phyloP scores from a whole-genome alignment of 1,139 yeast genomes.

The Saccharomycopsis phalli region DNA sequence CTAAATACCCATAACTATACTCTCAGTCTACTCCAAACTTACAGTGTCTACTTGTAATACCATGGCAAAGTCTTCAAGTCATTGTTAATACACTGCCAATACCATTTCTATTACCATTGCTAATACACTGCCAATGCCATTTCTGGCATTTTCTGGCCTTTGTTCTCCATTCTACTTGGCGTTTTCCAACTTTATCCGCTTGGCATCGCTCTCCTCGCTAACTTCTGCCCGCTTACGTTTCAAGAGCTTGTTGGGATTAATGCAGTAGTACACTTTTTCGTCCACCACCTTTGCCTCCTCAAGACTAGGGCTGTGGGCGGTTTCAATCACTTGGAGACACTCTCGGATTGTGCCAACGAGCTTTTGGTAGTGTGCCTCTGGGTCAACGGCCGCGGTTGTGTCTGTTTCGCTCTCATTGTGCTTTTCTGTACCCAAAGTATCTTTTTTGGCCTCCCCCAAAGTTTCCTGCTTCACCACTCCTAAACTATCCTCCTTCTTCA shows the following conservation, averaged over 20 bases:
- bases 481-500: slow-evolving; percentile 20
- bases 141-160: too few relatives aligned
- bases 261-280: slow-evolving; percentile 51
- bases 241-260: slow-evolving; percentile 47
- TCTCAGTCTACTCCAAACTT: too few relatives aligned
- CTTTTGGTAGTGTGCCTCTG: slow-evolving; percentile 29
- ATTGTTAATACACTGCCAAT: too few relatives aligned
- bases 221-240: slow-evolving; percentile 31
- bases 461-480: slow-evolving; percentile 23
- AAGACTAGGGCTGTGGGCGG: slow-evolving; percentile 23
- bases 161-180: neutral
- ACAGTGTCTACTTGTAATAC: too few relatives aligned
- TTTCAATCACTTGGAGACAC: slow-evolving; percentile 9
- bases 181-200: slow-evolving; percentile 10
- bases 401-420: slow-evolving; percentile 12
- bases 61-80: too few relatives aligned
- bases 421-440: slow-evolving; percentile 16
- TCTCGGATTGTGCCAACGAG: slow-evolving; percentile 37
- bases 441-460: slow-evolving; percentile 20
- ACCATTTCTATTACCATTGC: too few relatives aligned
- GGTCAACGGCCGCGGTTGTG: slow-evolving; percentile 8
- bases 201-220: slow-evolving; percentile 6
- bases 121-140: too few relatives aligned
- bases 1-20: too few relatives aligned
- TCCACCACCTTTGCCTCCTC: slow-evolving; percentile 58